phyloP scores from a whole-genome alignment of 768 basidiomycete species.

The Lentinus tigrinus region DNA sequence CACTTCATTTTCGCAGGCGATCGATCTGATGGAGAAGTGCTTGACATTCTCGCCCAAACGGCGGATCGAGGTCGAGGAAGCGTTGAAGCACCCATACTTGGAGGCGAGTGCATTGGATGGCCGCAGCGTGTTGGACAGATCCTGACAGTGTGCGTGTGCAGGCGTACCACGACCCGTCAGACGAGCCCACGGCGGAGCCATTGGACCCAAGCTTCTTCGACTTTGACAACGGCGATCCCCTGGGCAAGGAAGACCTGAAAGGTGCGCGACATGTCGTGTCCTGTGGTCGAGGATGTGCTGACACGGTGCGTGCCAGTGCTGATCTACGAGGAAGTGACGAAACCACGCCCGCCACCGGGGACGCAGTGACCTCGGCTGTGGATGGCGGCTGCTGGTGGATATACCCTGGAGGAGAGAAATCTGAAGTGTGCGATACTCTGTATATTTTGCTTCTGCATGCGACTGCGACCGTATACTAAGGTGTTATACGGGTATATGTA shows the following conservation, averaged over 20 bases:
- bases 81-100: constrained; percentile 87
- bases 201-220: constrained; percentile 81
- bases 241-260: constrained; percentile 70
- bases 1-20: constrained; percentile 41
- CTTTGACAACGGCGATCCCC: constrained; percentile 69
- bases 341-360: constrained; percentile 17
- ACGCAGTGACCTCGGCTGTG: constrained; percentile 6
- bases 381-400: neutral
- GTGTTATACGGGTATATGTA: too few relatives aligned
- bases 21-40: constrained; percentile 78
- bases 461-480: neutral
- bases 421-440: neutral
- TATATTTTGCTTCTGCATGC: neutral
- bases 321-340: constrained; percentile 35
- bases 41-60: constrained; percentile 85
- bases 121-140: neutral
- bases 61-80: constrained; percentile 85
- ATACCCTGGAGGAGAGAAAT: constrained; percentile 5
- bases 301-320: constrained; percentile 22
- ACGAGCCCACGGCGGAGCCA: constrained; percentile 81
- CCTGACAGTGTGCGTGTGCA: constrained; percentile 25
- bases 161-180: constrained; percentile 87
- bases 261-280: constrained; percentile 35
- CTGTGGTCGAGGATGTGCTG: neutral
- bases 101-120: constrained; percentile 45